These are phyloP conservation scores for Coleophoma crateriformis DNA, from an alignment of 2,329 filamentous ascomycete species.

Conservation along the genomic window DNA sequence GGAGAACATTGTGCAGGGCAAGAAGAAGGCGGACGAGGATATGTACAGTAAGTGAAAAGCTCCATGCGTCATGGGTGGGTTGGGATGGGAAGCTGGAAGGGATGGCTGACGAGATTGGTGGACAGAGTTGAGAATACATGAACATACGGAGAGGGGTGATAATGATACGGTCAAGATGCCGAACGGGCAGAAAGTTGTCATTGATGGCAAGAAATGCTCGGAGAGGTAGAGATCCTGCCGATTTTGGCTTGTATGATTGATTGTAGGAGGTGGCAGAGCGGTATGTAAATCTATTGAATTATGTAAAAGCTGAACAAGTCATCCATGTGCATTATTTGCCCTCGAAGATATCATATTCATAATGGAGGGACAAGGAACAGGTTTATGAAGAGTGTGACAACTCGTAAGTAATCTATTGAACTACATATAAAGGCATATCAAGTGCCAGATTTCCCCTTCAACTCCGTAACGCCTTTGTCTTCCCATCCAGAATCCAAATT, in stretches of 20 bases:
- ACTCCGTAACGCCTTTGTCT: not conserved
- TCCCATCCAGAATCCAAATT: slow-evolving; percentile 26
- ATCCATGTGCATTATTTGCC: too few relatives aligned
- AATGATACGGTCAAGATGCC: slow-evolving; percentile 80
- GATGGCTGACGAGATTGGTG: not conserved
- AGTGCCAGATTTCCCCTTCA: not conserved
- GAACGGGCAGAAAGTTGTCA: slow-evolving; percentile 25
- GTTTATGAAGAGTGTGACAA: not conserved
- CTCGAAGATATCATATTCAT: not conserved
- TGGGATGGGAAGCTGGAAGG: not conserved
- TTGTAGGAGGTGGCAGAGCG: not conserved
- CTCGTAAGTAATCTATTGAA: not conserved
- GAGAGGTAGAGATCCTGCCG: slow-evolving; percentile 4
- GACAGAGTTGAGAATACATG: slow-evolving; percentile 79
- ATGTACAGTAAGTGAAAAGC: slow-evolving; percentile 51
- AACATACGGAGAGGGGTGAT: slow-evolving; percentile 85
- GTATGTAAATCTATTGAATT: too few relatives aligned
- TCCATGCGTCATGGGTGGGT: not conserved
- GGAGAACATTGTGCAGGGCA: slow-evolving; percentile 85
- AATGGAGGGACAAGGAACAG: not conserved
- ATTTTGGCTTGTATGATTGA: not conserved
- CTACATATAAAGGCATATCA: not conserved
- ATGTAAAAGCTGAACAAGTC: too few relatives aligned
- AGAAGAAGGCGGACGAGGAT: slow-evolving; percentile 36
- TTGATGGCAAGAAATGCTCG: slow-evolving; percentile 26